phyloP scores from a whole-genome alignment of 345 rosid species.

The Corchorus olitorius region DNA sequence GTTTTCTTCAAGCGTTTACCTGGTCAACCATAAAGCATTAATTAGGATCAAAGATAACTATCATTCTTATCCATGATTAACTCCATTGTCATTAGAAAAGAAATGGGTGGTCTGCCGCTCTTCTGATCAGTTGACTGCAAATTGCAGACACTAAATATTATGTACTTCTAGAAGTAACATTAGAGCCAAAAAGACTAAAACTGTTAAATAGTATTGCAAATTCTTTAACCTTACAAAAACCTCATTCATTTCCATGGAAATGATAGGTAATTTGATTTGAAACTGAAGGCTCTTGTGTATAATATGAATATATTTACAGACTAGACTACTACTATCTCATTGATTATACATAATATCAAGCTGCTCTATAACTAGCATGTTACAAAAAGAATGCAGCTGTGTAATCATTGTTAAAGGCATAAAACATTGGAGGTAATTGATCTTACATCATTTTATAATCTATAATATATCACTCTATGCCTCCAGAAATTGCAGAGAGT shows the following conservation, averaged over 20 bases:
- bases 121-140: no score
- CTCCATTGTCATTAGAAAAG: no score
- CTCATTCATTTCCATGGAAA: background rate
- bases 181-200: background rate
- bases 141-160: no score
- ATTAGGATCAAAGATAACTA: background rate
- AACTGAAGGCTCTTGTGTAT: background rate
- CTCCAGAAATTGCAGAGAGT: background rate
- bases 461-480: background rate
- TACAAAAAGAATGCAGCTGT: constrained; percentile 4
- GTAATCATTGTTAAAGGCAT: background rate
- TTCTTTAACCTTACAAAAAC: background rate
- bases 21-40: background rate
- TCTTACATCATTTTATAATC: background rate
- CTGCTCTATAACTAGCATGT: constrained; percentile 1
- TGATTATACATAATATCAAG: background rate
- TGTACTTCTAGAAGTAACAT: no score
- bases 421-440: no score
- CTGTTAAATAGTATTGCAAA: background rate
- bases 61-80: background rate
- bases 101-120: no score
- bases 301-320: background rate
- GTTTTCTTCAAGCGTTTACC: background rate
- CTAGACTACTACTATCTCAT: background rate
- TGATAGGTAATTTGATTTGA: background rate